phyloP scores from a whole-genome alignment of 1,139 yeast genomes.

The Blastobotrys niveus region DNA sequence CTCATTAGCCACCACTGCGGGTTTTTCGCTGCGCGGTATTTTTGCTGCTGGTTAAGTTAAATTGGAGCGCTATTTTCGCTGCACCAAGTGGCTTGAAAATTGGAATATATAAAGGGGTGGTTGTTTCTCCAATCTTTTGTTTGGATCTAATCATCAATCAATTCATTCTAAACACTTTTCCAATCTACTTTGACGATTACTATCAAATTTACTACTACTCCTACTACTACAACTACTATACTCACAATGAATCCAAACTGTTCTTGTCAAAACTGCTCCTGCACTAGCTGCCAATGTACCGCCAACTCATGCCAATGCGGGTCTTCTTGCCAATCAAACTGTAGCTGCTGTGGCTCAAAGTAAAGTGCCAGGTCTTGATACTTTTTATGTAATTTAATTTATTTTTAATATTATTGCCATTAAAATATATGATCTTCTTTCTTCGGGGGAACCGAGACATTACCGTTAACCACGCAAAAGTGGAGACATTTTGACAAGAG shows the following conservation, averaged over 20 bases:
- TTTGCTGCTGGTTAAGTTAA: no score
- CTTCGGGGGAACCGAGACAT: neutral
- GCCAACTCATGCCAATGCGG: neutral
- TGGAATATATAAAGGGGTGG: no score
- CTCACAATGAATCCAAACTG: neutral
- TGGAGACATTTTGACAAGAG: neutral
- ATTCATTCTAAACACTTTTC: no score
- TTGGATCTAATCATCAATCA: no score
- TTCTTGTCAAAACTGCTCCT: neutral
- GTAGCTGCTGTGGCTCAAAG: neutral
- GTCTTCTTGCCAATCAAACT: neutral
- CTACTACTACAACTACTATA: neutral
- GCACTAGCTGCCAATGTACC: neutral
- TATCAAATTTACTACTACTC: neutral
- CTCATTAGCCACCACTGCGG: no score
- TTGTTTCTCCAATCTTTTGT: no score
- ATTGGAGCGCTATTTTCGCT: no score
- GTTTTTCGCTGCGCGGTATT: no score
- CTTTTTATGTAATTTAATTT: neutral
- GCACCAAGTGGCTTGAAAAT: no score
- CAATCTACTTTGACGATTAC: neutral
- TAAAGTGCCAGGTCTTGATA: neutral
- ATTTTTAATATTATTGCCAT: neutral
- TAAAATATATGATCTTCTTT: neutral
- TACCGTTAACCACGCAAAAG: neutral